A percentile compares a stretch with the other conserved stretches of the same genome.
Conservation (phyloP, 2,329 filamentous ascomycete genomes). For the Botrytis fragariae region DNA sequence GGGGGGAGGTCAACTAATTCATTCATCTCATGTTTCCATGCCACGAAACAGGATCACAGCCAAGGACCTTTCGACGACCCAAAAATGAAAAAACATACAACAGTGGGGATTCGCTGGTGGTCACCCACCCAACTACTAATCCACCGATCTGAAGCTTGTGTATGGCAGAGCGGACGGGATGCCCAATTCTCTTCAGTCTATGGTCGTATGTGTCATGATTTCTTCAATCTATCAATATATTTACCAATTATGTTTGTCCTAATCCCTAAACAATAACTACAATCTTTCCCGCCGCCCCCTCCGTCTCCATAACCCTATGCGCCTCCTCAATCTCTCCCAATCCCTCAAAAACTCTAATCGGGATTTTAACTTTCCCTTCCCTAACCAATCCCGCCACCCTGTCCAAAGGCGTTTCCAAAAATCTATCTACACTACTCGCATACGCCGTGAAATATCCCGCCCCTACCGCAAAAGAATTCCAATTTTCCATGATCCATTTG, state of each 20-base stretch:
- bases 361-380: not conserved
- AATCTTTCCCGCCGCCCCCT: not conserved
- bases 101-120: too few species aligned
- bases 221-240: fast-evolving
- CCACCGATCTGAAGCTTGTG: not conserved
- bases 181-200: not conserved
- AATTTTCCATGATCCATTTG: not conserved
- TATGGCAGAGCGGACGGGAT: not conserved
- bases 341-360: not conserved
- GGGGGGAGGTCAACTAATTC: too few species aligned
- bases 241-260: fast-evolving
- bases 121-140: not conserved
- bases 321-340: not conserved
- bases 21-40: not conserved
- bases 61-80: not conserved
- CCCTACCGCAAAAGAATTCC: not conserved
- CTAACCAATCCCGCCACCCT: not conserved
- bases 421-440: not conserved
- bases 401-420: not conserved
- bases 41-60: too few species aligned
- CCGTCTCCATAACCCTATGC: not conserved
- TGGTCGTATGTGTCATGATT: not conserved
- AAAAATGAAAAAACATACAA: too few species aligned
- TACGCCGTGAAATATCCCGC: not conserved
- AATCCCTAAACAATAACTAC: not conserved